Conservation (phyloP, 805 yeast species). For the Pichia membranifaciens region DNA sequence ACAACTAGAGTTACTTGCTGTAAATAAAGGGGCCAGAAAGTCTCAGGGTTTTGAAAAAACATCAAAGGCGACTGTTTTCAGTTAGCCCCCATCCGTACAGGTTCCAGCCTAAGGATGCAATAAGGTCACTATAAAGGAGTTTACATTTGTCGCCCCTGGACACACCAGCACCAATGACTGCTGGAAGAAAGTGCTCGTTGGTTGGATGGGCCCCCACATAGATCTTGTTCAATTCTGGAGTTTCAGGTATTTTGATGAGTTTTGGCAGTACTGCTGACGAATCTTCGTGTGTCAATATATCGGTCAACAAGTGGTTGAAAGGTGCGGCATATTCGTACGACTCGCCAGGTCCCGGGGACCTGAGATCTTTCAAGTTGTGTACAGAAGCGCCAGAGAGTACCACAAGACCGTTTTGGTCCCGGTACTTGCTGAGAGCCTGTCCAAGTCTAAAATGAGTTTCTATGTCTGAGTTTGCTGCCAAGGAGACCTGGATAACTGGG, state of each 20-base stretch:
- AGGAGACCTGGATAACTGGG: slow-evolving; percentile 47
- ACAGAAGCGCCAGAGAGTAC: slow-evolving; percentile 76
- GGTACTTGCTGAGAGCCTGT: slow-evolving; percentile 41
- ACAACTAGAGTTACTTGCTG: too few relatives aligned
- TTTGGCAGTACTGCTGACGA: slow-evolving; percentile 30
- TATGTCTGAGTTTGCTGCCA: slow-evolving; percentile 38
- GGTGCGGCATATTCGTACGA: slow-evolving; percentile 43
- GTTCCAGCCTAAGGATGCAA: slow-evolving; percentile 61
- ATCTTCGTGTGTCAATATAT: slow-evolving; percentile 30
- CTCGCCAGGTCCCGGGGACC: slow-evolving; percentile 14
- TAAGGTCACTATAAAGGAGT: slow-evolving; percentile 41
- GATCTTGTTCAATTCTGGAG: slow-evolving; percentile 25
- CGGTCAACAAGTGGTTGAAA: slow-evolving; percentile 45
- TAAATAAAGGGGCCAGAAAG: too few relatives aligned
- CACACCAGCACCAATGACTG: slow-evolving; percentile 56
- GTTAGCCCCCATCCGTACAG: slow-evolving; percentile 40
- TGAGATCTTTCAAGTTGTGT: slow-evolving; percentile 60
- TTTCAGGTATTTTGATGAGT: slow-evolving; percentile 32
- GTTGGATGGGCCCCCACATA: slow-evolving; percentile 61
- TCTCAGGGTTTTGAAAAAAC: too few relatives aligned
- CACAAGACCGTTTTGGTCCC: slow-evolving; percentile 48
- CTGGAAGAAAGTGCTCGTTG: slow-evolving; percentile 65
- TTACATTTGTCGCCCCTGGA: slow-evolving; percentile 38
- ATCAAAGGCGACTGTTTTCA: not conserved
- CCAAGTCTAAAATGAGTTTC: slow-evolving; percentile 50